Conservation (phyloP, 345 rosid species). For the Eucalyptus sideroxylon region DNA sequence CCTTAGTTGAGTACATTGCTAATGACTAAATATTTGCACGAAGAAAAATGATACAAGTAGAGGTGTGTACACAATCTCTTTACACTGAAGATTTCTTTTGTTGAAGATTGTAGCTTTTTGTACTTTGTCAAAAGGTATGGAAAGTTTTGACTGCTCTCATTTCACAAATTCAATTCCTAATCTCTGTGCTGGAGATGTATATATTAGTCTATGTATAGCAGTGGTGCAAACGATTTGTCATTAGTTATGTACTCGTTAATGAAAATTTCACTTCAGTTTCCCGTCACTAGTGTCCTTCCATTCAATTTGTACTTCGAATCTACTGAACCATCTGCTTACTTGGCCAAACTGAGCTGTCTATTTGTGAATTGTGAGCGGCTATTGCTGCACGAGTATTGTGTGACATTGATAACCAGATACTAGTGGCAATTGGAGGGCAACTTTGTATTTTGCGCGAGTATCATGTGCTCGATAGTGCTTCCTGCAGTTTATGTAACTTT, state of each 20-base stretch:
- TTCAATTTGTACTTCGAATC: not conserved
- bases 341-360: not conserved
- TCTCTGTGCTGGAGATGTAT: not conserved
- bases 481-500: not conserved
- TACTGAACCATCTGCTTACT: not conserved
- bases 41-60: not conserved
- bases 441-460: not conserved
- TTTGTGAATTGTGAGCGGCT: not conserved
- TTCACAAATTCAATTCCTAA: constrained; percentile 6
- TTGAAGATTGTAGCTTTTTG: constrained; percentile 9
- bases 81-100: not conserved
- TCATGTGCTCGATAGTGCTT: not conserved
- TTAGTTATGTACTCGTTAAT: not conserved
- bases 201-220: not conserved
- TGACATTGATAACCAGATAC: not conserved
- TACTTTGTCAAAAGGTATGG: constrained; percentile 7
- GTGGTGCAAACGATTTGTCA: not conserved
- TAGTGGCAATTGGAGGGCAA: not conserved
- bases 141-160: constrained; percentile 5
- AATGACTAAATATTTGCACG: constrained; percentile 2
- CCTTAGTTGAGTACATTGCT: constrained; percentile 9
- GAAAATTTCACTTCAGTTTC: not conserved
- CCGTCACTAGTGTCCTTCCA: not conserved
- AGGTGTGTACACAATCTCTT: not conserved
- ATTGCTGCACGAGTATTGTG: not conserved